Evolutionary conservation across 108 stramenopile species (phyloP), one percentile per base, ranked within the genome.

Genomic region (Cyclotella baltica): DNA sequence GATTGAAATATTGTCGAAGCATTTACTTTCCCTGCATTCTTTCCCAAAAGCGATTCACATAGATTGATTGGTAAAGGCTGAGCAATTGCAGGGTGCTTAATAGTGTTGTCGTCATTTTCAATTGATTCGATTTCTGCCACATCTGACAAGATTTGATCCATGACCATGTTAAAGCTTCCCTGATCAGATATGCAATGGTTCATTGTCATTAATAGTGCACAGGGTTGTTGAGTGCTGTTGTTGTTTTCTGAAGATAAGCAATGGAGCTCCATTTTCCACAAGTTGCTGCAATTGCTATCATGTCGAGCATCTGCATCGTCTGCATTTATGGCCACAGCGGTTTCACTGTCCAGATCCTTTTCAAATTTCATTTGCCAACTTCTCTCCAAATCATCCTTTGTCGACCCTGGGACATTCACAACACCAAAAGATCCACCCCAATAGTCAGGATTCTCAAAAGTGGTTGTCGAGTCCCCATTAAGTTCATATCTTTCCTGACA

Each of bases 171-270:
- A 52, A 56, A 11, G 34, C 52, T 70, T 53, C 53, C 52, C 29
- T 76, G 75, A 29, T 76, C 75, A 16, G 66, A 67, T 19, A 76
- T 76, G 33, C 37, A 33, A 50, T 76, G 75, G 29, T 76, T 76
- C 35, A 76, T 51, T 23, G 53, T 63, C 33, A 76, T 58, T 1
- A 76, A 1, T 19, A 76, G 15, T 3, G 55, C 75, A 47, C 64
- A 63, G 19, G 59, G 52, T 22, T 8, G 20, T n/a, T 47, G 36
- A 10, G 40, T 9, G 6, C 28, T 43, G 43, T 62, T 25, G 40
- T 62, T 11, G 15, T 46, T 29, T 30, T 59, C 18, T 33, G 55
- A 11, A 15, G 58, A 35, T 5, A 66, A 43, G 19, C 63, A 47
- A 30, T 53, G 47, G 28, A 53, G 20, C 29, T 62, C 50, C 47